Evolutionary conservation across 441 rosid genomes (phyloP).

Genomic region (Erodium moschatum): DNA sequence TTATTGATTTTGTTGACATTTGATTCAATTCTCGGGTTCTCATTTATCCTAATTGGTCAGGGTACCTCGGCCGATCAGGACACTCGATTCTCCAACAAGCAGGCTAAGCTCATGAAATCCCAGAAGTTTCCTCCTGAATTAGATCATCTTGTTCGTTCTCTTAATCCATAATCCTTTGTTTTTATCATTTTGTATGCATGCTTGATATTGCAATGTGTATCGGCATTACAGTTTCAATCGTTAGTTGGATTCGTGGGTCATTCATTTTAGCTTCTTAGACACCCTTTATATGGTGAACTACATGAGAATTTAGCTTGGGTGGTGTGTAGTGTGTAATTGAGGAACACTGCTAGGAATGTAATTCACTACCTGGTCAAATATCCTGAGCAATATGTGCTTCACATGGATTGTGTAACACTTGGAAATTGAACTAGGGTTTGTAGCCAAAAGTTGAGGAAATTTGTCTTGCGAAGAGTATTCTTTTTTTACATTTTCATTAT

Average conservation of each 20-base stretch:
- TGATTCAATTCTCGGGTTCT: neutral
- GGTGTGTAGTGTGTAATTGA: constrained; percentile 1
- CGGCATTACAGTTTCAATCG: neutral
- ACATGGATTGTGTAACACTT: neutral
- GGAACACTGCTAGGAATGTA: neutral
- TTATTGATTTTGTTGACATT: neutral
- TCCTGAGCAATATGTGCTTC: neutral
- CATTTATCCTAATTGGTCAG: constrained; percentile 24
- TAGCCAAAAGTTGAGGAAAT: neutral
- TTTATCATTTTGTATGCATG: neutral
- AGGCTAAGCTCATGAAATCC: constrained; percentile 82
- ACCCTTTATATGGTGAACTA: neutral
- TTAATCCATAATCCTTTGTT: constrained; percentile 5
- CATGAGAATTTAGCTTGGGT: neutral
- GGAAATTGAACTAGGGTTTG: neutral
- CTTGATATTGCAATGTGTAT: neutral
- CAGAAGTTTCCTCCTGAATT: constrained; percentile 85
- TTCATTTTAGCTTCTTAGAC: neutral
- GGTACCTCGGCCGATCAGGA: constrained; percentile 98
- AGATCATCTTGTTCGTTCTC: constrained; percentile 62
- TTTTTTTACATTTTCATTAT: neutral
- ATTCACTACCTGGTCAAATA: neutral
- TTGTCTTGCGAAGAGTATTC: neutral
- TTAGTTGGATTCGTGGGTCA: neutral
- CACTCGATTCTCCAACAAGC: constrained; percentile 97